phyloP scores from a whole-genome alignment of 2,329 filamentous ascomycete species.

The Beauveria brongniartii region DNA sequence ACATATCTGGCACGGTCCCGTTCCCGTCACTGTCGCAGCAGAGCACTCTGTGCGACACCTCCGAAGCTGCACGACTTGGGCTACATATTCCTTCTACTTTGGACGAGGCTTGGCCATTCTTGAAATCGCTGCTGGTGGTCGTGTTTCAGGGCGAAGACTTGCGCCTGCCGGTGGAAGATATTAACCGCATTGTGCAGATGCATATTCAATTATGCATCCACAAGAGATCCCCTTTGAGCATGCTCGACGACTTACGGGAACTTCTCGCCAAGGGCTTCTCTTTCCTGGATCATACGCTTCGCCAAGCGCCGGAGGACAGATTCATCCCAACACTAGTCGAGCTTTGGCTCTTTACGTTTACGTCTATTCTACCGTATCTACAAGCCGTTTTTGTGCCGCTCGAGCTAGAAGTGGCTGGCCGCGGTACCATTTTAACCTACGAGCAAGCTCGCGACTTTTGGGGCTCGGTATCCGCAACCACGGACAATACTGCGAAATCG shows the following conservation, averaged over 20 bases:
- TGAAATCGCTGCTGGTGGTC: slow-evolving; percentile 67
- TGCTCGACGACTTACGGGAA: slow-evolving; percentile 70
- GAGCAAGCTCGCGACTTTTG: slow-evolving; percentile 86
- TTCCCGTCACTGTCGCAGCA: slow-evolving; percentile 36
- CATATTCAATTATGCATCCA: slow-evolving; percentile 74
- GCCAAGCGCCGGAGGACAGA: slow-evolving; percentile 71
- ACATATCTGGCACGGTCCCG: slow-evolving; percentile 49
- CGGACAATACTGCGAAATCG: slow-evolving; percentile 30
- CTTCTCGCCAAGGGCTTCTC: slow-evolving; percentile 74
- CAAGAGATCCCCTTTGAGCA: slow-evolving; percentile 58
- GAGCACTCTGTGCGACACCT: slow-evolving; percentile 42
- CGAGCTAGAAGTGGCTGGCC: slow-evolving; percentile 86
- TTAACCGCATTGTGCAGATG: slow-evolving; percentile 71
- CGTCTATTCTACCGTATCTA: slow-evolving; percentile 82
- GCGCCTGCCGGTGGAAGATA: slow-evolving; percentile 72
- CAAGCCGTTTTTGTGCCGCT: slow-evolving; percentile 91
- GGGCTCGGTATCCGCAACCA: slow-evolving; percentile 55
- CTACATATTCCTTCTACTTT: slow-evolving; percentile 61
- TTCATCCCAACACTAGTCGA: slow-evolving; percentile 88
- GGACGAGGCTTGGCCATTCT: slow-evolving; percentile 76
- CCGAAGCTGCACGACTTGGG: slow-evolving; percentile 45
- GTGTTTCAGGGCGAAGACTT: slow-evolving; percentile 78
- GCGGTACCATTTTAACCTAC: slow-evolving; percentile 66
- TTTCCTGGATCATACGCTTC: slow-evolving; percentile 75
- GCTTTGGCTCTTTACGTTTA: slow-evolving; percentile 90